Percentiles rank a stretch among this genome's conserved stretches.
These are phyloP conservation scores for Podospora comata DNA, from an alignment of 495 filamentous ascomycete species.

Conservation along the genomic window DNA sequence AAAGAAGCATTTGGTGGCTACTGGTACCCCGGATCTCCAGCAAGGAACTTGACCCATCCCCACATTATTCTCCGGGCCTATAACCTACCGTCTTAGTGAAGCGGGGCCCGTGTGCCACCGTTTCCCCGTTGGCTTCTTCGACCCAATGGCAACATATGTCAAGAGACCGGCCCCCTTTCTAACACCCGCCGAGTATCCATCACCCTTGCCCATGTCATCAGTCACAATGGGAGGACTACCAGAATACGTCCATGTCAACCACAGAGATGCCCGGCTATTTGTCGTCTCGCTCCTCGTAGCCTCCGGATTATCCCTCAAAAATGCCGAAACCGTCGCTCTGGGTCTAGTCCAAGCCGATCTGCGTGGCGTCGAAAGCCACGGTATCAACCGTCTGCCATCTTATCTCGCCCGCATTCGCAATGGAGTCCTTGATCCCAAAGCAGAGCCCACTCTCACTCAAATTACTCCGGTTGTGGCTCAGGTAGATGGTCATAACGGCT, in stretches of 20 bases:
- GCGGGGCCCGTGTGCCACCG: background rate
- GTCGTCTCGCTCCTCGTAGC: constrained; percentile 46
- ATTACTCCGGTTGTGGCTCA: constrained; percentile 64
- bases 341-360: constrained; percentile 70
- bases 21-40: background rate
- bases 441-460: constrained; percentile 53
- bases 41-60: background rate
- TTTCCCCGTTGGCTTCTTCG: background rate
- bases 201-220: background rate
- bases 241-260: constrained; percentile 12
- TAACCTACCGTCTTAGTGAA: background rate
- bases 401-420: constrained; percentile 68
- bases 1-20: constrained; percentile 18
- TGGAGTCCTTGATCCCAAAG: constrained; percentile 58
- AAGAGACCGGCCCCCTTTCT: background rate
- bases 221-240: constrained; percentile 18
- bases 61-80: background rate
- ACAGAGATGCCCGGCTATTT: constrained; percentile 25
- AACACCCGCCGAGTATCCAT: background rate
- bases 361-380: constrained; percentile 75
- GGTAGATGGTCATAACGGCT: constrained; percentile 65
- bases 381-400: constrained; percentile 70
- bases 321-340: constrained; percentile 58
- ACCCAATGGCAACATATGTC: background rate
- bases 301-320: constrained; percentile 54